Conservation (phyloP, 306 rosid species). For the Casuarina equisetifolia region DNA sequence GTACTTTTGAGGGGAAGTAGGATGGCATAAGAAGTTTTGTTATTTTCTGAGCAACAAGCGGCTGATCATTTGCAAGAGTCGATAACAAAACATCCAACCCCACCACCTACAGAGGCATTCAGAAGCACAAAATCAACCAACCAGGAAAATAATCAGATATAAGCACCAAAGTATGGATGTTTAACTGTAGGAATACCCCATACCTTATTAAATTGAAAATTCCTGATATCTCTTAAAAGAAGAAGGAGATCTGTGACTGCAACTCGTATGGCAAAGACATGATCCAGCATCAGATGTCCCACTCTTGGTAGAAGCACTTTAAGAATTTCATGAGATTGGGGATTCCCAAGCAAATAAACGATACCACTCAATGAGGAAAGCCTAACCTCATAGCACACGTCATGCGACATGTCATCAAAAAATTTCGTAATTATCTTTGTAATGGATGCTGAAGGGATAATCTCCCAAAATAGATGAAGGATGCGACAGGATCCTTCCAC, state of each 20-base stretch:
- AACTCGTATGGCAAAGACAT: constrained; percentile 47
- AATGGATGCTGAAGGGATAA: constrained; percentile 76
- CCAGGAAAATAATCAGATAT: constrained; percentile 19
- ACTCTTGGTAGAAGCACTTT: constrained; percentile 84
- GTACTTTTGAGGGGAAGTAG: constrained; percentile 71
- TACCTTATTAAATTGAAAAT: constrained; percentile 89
- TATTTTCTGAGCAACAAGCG: constrained; percentile 77
- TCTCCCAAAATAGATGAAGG: constrained; percentile 88
- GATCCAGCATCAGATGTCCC: constrained; percentile 72
- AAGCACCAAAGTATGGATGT: constrained; percentile 3
- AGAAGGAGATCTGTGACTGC: constrained; percentile 74
- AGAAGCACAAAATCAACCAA: constrained; percentile 20
- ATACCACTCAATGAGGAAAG: constrained; percentile 74
- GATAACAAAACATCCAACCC: constrained; percentile 61
- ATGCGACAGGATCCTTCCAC: constrained; percentile 89
- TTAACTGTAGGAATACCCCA: constrained; percentile 3
- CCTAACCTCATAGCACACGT: constrained; percentile 73
- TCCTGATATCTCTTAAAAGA: constrained; percentile 55
- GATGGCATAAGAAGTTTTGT: constrained; percentile 78
- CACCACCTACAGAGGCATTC: constrained; percentile 57
- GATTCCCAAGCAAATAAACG: constrained; percentile 74
- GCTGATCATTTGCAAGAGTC: constrained; percentile 65
- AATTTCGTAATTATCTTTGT: constrained; percentile 64
- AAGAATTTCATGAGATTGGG: constrained; percentile 83
- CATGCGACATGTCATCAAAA: constrained; percentile 78